Evolutionary conservation across 176 grass and related monocot genomes (phyloP).

Genomic region (Aechmea fasciata): DNA sequence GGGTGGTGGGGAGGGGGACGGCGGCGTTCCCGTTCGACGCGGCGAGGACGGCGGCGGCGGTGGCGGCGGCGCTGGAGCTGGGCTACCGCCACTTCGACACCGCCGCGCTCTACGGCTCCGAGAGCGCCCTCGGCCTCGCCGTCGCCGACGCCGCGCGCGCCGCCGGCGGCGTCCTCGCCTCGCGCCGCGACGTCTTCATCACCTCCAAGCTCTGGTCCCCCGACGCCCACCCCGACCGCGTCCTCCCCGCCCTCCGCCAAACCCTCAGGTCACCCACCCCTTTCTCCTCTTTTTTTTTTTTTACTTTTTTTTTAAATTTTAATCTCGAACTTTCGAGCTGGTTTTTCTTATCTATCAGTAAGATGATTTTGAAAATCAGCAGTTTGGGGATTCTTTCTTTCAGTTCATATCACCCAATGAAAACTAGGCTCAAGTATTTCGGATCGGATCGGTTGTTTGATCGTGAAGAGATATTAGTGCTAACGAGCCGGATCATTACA

Average conservation of each 20-base stretch:
- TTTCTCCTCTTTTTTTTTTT: too few species aligned
- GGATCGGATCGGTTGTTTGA: too few species aligned
- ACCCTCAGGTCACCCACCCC: conserved; percentile 40
- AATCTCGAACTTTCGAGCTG: too few species aligned
- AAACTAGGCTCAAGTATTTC: neutral
- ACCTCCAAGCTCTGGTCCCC: conserved; percentile 43
- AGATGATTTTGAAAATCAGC: too few species aligned
- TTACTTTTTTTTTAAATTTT: too few species aligned
- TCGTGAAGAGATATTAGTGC: too few species aligned
- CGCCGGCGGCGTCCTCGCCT: conserved; percentile 19
- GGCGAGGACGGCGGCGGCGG: neutral
- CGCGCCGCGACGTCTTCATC: conserved; percentile 31
- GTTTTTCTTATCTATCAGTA: too few species aligned
- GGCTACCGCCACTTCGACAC: conserved; percentile 43
- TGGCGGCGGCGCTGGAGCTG: conserved; percentile 23
- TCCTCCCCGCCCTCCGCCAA: conserved; percentile 42
- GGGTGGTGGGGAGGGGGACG: conserved; percentile 31
- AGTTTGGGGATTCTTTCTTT: too few species aligned
- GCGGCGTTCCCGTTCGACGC: neutral
- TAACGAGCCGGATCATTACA: too few species aligned
- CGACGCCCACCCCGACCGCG: conserved; percentile 28
- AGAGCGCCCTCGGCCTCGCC: conserved; percentile 28
- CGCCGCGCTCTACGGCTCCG: conserved; percentile 27
- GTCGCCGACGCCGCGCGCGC: conserved; percentile 18
- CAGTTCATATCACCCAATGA: too few species aligned